These are phyloP conservation scores for Silene coronaria DNA, from an alignment of 179 eudicot genomes.

Conservation along the genomic window DNA sequence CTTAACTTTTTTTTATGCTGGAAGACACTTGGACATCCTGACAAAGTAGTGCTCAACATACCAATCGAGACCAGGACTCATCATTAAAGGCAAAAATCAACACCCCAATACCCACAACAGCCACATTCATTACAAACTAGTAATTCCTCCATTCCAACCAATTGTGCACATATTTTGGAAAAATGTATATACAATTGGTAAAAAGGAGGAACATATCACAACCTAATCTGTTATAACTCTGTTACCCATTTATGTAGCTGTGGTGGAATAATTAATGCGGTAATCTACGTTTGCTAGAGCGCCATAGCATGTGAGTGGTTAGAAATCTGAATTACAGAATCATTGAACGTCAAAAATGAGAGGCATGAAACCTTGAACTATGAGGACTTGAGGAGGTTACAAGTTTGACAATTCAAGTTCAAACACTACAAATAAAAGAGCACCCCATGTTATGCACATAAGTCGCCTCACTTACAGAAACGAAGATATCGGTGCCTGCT, in stretches of 20 bases:
- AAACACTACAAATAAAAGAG: neutral
- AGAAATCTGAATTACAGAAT: neutral
- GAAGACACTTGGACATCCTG: neutral
- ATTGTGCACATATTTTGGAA: too few relatives aligned
- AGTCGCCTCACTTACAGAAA: constrained; percentile 56
- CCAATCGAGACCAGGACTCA: too few relatives aligned
- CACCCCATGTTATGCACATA: neutral
- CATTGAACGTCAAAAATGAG: neutral
- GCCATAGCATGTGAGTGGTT: neutral
- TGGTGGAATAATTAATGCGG: neutral
- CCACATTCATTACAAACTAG: neutral
- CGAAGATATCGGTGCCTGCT: constrained; percentile 78
- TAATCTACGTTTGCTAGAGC: neutral
- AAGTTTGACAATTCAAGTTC: neutral
- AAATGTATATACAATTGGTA: too few relatives aligned
- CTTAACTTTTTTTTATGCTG: neutral
- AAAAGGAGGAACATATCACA: neutral
- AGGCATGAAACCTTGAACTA: neutral
- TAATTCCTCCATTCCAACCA: too few relatives aligned
- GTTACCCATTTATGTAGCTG: neutral
- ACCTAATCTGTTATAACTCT: neutral
- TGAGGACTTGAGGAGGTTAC: neutral
- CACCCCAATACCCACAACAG: neutral
- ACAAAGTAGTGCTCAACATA: neutral
- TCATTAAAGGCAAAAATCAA: neutral